Percentiles rank a stretch among this genome's conserved stretches.
phyloP scores from a whole-genome alignment of 2,329 filamentous ascomycete species.

The Arthroderma sp. region DNA sequence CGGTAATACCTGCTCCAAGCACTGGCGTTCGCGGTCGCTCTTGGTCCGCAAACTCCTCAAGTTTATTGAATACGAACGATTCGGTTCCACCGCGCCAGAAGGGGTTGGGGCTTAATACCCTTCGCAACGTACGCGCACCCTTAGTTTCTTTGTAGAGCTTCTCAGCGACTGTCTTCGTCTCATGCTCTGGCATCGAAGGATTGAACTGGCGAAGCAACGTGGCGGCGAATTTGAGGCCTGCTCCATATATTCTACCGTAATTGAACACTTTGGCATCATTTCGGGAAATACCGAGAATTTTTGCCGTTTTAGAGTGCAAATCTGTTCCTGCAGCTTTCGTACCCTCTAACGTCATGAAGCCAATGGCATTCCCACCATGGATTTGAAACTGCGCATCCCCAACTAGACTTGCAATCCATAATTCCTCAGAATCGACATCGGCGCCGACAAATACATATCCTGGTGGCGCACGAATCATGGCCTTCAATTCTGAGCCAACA shows the following conservation, averaged over 20 bases:
- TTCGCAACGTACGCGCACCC: constrained; percentile 69
- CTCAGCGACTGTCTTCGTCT: constrained; percentile 63
- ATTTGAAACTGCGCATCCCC: constrained; percentile 90
- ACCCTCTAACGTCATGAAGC: constrained; percentile 97
- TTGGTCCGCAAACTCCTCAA: constrained; percentile 96
- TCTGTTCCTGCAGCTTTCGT: constrained; percentile 90
- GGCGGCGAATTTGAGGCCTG: constrained; percentile 82
- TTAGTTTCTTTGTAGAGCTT: constrained; percentile 84
- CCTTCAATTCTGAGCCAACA: constrained; percentile 91
- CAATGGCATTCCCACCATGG: constrained; percentile 91
- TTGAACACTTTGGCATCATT: constrained; percentile 98
- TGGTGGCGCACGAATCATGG: constrained; percentile 83
- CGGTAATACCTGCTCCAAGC: constrained; percentile 86
- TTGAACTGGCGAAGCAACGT: constrained; percentile 91
- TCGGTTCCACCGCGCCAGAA: constrained; percentile 98
- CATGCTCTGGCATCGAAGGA: constrained; percentile 60
- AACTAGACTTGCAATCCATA: constrained; percentile 94
- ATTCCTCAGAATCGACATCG: constrained; percentile 91
- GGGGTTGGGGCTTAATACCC: constrained; percentile 53
- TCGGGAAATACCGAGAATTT: constrained; percentile 81
- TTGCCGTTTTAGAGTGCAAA: constrained; percentile 82
- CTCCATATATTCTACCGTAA: constrained; percentile 97
- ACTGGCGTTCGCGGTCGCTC: constrained; percentile 82
- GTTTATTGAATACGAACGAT: constrained; percentile 94
- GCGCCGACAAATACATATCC: constrained; percentile 93